Evolutionary conservation across 176 grass and related monocot species (phyloP).

Genomic region (Lolium perenne): DNA sequence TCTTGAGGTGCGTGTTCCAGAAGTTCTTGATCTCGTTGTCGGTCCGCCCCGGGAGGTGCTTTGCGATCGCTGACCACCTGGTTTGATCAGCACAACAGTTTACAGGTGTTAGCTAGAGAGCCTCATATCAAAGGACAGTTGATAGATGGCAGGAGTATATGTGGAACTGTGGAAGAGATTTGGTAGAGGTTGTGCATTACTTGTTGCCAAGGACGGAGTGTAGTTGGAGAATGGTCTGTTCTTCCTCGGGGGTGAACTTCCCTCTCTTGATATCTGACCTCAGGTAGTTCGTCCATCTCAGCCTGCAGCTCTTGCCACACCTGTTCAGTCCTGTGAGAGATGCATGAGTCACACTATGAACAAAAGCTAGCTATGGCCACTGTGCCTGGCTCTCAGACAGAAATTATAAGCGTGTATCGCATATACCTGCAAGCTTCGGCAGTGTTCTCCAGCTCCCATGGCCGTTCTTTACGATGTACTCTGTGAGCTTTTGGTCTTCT

Average conservation of each 20-base stretch:
- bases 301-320: constrained; percentile 98
- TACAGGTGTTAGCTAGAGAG: not conserved
- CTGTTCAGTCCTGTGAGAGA: constrained; percentile 74
- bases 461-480: constrained; percentile 79
- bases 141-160: constrained; percentile 17
- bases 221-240: constrained; percentile 83
- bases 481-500: constrained; percentile 81
- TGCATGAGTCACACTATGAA: constrained; percentile 39
- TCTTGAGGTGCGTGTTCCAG: constrained; percentile 99
- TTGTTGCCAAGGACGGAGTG: constrained; percentile 95
- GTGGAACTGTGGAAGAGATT: constrained; percentile 11
- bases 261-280: constrained; percentile 97
- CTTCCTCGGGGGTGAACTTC: constrained; percentile 83
- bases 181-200: constrained; percentile 43
- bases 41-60: constrained; percentile 70
- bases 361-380: not conserved
- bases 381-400: not conserved
- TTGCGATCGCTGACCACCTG: constrained; percentile 93
- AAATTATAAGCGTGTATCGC: not conserved
- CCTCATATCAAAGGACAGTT: not conserved
- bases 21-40: constrained; percentile 99
- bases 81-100: constrained; percentile 34
- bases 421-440: constrained; percentile 69
- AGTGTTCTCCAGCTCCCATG: constrained; percentile 95
- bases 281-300: constrained; percentile 98